A percentile compares a stretch with the other conserved stretches of the same genome.
These are phyloP conservation scores for Pulveroboletus ridleyi DNA, from an alignment of 1,284 basidiomycete species.

Conservation along the genomic window DNA sequence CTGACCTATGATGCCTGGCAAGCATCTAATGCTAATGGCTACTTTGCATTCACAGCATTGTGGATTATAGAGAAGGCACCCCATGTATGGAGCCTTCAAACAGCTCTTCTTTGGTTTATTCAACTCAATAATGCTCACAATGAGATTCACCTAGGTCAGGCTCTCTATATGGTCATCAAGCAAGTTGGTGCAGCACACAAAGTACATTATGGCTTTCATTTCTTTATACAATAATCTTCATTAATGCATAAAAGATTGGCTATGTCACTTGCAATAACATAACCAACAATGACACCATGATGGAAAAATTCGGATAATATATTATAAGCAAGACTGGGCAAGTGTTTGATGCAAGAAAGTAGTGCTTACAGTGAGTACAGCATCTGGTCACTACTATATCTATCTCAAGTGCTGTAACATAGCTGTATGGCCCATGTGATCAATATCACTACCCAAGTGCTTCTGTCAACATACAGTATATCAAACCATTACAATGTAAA, in stretches of 20 bases:
- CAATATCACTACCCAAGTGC: background rate
- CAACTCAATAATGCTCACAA: too few relatives aligned
- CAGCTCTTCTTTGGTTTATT: too few relatives aligned
- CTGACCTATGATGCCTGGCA: background rate
- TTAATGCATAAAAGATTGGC: too few relatives aligned
- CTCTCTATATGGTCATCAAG: too few relatives aligned
- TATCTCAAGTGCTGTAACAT: too few relatives aligned
- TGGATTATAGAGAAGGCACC: too few relatives aligned
- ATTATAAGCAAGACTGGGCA: background rate
- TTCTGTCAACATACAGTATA: background rate
- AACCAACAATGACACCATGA: background rate
- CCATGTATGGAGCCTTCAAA: too few relatives aligned
- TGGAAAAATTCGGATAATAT: background rate
- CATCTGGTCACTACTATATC: background rate
- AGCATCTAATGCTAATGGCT: background rate
- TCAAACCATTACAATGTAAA: background rate
- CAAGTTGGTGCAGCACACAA: too few relatives aligned
- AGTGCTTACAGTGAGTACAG: background rate
- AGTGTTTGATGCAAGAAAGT: background rate
- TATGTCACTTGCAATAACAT: too few relatives aligned
- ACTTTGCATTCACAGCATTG: background rate
- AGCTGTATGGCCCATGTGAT: conserved; percentile 1
- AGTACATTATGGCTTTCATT: too few relatives aligned
- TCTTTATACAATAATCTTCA: too few relatives aligned
- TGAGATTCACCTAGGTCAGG: too few relatives aligned